phyloP scores from a whole-genome alignment of 768 basidiomycete species.

The Rubroboletus satanas region DNA sequence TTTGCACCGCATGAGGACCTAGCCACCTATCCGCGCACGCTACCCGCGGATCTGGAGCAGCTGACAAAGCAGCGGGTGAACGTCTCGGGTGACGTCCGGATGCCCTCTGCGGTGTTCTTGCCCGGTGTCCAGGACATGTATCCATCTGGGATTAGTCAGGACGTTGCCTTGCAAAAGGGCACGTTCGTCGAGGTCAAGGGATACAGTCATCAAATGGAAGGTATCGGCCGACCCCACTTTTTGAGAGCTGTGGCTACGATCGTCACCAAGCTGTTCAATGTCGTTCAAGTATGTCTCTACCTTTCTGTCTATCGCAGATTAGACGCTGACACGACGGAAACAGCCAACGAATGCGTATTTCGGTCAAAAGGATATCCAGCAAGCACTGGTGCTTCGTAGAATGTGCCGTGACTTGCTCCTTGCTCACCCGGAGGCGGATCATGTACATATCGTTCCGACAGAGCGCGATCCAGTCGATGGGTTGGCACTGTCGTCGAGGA shows the following conservation, averaged over 20 bases:
- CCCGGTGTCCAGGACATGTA: conserved; percentile 86
- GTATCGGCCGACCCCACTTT: conserved; percentile 79
- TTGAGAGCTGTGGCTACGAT: conserved; percentile 95
- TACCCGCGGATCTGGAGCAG: conserved; percentile 67
- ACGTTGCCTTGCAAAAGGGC: conserved; percentile 70
- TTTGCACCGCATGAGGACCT: conserved; percentile 97
- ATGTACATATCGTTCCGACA: conserved; percentile 87
- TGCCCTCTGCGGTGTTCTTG: conserved; percentile 69
- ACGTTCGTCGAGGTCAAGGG: conserved; percentile 93
- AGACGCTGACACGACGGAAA: background rate
- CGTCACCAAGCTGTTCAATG: conserved; percentile 93
- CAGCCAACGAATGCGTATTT: conserved; percentile 90
- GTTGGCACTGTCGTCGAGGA: conserved; percentile 89
- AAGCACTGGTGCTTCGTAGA: conserved; percentile 79
- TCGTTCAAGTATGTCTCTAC: conserved; percentile 59
- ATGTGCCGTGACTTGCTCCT: conserved; percentile 77
- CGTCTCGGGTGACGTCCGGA: conserved; percentile 35
- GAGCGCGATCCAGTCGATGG: conserved; percentile 59
- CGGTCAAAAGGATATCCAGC: conserved; percentile 98
- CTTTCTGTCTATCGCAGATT: background rate
- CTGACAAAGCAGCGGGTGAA: conserved; percentile 41
- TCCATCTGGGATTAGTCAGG: conserved; percentile 84
- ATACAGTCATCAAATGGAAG: conserved; percentile 91
- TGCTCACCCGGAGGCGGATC: conserved; percentile 65
- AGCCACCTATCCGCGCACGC: conserved; percentile 82